Evolutionary conservation across 78 protist species (phyloP).

Genomic region (Dictyostelium brefeldianum): DNA sequence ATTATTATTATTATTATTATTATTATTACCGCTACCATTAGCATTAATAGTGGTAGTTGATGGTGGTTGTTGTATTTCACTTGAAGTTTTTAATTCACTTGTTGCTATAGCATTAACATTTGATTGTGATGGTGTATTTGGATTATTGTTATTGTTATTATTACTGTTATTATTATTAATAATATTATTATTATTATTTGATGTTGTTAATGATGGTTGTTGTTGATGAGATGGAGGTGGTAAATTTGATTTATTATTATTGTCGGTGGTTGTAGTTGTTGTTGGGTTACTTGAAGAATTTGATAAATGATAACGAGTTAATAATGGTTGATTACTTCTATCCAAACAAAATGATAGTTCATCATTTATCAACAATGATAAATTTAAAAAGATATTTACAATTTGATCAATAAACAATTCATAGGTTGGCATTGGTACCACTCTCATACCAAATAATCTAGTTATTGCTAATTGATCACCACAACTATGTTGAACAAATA

Average conservation of each 20-base stretch:
- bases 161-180: neutral
- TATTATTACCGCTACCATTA: neutral
- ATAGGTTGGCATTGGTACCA: neutral
- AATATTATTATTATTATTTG: neutral
- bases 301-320: neutral
- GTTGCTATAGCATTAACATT: no score
- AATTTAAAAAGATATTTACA: neutral
- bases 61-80: neutral
- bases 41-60: neutral
- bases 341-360: neutral
- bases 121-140: no score
- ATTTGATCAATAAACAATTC: slow-evolving; percentile 2
- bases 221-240: neutral
- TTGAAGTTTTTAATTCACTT: no score
- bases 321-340: slow-evolving; percentile 8
- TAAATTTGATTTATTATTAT: neutral
- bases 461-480: neutral
- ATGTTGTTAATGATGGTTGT: neutral
- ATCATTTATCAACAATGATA: neutral
- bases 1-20: neutral
- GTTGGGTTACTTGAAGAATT: neutral
- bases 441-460: neutral
- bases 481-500: slow-evolving; percentile 13
- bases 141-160: neutral
- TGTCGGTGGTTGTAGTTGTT: neutral